Evolutionary conservation across 139 green algal species (phyloP).

Genomic region (Chlamydomonas incerta): DNA sequence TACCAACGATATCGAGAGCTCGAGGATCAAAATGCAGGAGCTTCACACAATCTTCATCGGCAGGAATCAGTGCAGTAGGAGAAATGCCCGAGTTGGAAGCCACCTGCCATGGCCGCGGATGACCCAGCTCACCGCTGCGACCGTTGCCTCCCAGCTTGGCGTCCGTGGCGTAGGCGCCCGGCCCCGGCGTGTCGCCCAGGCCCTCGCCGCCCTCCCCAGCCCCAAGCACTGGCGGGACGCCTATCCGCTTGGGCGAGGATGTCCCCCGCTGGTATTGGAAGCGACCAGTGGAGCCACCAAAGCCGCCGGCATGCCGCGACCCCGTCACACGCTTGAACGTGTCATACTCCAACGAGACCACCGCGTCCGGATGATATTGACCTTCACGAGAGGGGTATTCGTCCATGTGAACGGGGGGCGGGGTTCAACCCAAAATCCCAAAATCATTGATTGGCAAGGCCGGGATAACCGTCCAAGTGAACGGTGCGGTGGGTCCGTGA

Average conservation of each 20-base stretch:
- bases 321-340: background rate
- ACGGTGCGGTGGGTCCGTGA: too few species aligned
- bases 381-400: constrained; percentile 2
- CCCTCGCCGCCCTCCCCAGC: background rate
- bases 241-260: background rate
- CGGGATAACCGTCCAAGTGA: too few species aligned
- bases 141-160: background rate
- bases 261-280: constrained; percentile 1
- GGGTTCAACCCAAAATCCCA: too few species aligned
- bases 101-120: too few species aligned
- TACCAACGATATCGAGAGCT: too few species aligned
- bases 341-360: constrained; percentile 24
- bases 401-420: too few species aligned
- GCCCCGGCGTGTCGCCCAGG: constrained; percentile 5
- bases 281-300: constrained; percentile 9
- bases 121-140: constrained; percentile 5
- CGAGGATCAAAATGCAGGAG: too few species aligned
- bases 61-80: too few species aligned
- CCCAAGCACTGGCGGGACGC: constrained; percentile 5
- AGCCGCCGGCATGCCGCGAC: constrained; percentile 7
- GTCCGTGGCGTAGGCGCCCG: background rate
- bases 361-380: constrained; percentile 28
- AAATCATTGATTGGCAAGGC: too few species aligned
- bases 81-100: too few species aligned
- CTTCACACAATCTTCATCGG: too few species aligned